These are phyloP conservation scores for Avena eriantha DNA, from an alignment of 176 grass and related monocot species.

Conservation along the genomic window DNA sequence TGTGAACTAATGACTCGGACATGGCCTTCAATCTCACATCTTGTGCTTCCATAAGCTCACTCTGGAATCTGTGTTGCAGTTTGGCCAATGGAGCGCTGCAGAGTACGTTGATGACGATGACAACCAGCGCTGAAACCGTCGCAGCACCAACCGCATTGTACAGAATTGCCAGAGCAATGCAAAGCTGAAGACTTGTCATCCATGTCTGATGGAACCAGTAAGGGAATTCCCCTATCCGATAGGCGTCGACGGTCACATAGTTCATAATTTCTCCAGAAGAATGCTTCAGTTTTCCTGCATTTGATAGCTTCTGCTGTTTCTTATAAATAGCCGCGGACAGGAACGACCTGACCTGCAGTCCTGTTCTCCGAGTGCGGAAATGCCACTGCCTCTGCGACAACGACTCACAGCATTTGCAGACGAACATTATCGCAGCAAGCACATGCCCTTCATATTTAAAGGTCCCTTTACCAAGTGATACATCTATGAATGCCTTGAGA, in stretches of 20 bases:
- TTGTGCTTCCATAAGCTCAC: constrained; percentile 81
- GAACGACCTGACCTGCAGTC: constrained; percentile 77
- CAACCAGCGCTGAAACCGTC: constrained; percentile 65
- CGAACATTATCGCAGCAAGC: constrained; percentile 60
- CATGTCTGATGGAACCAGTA: constrained; percentile 98
- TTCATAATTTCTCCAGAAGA: constrained; percentile 94
- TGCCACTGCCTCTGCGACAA: constrained; percentile 93
- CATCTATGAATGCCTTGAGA: constrained; percentile 77
- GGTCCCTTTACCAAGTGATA: constrained; percentile 65
- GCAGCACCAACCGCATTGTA: constrained; percentile 77
- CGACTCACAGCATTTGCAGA: constrained; percentile 81
- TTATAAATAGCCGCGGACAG: constrained; percentile 84
- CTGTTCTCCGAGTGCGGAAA: constrained; percentile 77
- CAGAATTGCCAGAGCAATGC: constrained; percentile 72
- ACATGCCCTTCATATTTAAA: constrained; percentile 74
- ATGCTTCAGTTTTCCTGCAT: constrained; percentile 71
- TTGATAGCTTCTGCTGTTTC: constrained; percentile 86
- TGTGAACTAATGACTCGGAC: constrained; percentile 74
- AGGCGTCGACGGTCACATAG: constrained; percentile 88
- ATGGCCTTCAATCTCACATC: constrained; percentile 86
- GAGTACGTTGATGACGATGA: constrained; percentile 75
- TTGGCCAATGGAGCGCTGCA: constrained; percentile 86
- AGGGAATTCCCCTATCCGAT: constrained; percentile 90
- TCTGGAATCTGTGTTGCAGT: constrained; percentile 87
- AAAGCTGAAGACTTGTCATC: constrained; percentile 83